Conservation (phyloP, 495 filamentous ascomycete species). For the Penicillium tannophilum region DNA sequence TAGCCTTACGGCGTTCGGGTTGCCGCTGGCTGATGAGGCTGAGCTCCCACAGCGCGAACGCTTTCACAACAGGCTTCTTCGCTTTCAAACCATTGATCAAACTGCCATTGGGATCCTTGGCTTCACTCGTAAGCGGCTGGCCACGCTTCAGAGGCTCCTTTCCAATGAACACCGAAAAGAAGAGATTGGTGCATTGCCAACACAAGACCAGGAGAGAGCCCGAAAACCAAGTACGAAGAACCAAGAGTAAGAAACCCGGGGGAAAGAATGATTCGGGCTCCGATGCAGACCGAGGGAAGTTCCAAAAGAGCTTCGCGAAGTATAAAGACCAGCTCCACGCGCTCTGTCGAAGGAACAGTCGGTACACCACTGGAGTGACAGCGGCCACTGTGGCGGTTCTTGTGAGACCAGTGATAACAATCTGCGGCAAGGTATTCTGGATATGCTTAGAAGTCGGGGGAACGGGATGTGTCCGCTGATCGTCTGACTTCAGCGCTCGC, state of each 20-base stretch:
- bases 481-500: slow-evolving; percentile 32
- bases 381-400: slow-evolving; percentile 48
- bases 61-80: slow-evolving; percentile 55
- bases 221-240: slow-evolving; percentile 62
- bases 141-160: slow-evolving; percentile 80
- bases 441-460: slow-evolving; percentile 38
- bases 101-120: slow-evolving; percentile 89
- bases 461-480: slow-evolving; percentile 40
- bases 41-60: slow-evolving; percentile 92
- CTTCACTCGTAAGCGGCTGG: slow-evolving; percentile 79
- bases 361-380: slow-evolving; percentile 58
- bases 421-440: slow-evolving; percentile 25
- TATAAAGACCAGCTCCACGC: slow-evolving; percentile 69
- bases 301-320: slow-evolving; percentile 71
- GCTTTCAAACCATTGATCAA: slow-evolving; percentile 80
- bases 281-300: slow-evolving; percentile 68
- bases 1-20: slow-evolving; percentile 70
- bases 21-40: slow-evolving; percentile 73
- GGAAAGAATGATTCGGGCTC: slow-evolving; percentile 55
- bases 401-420: slow-evolving; percentile 38
- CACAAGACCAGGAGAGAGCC: slow-evolving; percentile 66
- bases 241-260: slow-evolving; percentile 57
- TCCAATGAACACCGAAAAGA: slow-evolving; percentile 76
- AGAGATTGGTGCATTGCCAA: slow-evolving; percentile 73
- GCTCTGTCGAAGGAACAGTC: slow-evolving; percentile 59